phyloP scores from a whole-genome alignment of 352 stramenopile species.

The Pythium insidiosum region DNA sequence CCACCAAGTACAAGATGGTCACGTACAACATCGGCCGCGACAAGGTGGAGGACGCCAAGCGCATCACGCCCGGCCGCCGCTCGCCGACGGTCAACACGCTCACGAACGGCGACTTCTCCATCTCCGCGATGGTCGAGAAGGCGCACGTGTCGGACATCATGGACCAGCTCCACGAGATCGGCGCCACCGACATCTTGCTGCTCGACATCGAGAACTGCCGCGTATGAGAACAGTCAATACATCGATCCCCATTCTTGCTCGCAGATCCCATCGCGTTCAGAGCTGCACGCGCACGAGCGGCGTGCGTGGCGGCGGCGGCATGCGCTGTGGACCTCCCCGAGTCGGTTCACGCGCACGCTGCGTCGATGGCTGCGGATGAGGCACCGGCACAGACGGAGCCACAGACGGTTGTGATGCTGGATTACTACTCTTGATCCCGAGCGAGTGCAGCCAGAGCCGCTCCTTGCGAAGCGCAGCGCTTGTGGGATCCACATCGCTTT shows the following conservation, averaged over 20 bases:
- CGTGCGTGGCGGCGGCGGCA: background rate
- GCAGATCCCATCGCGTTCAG: no score
- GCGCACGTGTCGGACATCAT: conserved; percentile 91
- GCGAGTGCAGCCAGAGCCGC: conserved; percentile 31
- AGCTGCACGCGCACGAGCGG: conserved; percentile 10
- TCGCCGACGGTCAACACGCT: conserved; percentile 92
- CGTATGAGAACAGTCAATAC: no score
- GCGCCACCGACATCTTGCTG: conserved; percentile 96
- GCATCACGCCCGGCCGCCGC: conserved; percentile 92
- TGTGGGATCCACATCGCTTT: conserved; percentile 9
- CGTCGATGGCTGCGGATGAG: no score
- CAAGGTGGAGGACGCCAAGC: conserved; percentile 78
- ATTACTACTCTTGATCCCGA: no score
- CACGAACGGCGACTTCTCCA: conserved; percentile 75
- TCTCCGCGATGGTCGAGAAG: conserved; percentile 91
- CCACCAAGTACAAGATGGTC: conserved; percentile 97
- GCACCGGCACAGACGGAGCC: no score
- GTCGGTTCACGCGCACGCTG: no score
- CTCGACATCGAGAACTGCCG: conserved; percentile 94
- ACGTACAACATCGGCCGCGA: conserved; percentile 95
- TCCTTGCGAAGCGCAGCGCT: conserved; percentile 23
- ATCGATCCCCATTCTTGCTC: no score
- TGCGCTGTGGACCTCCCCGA: no score
- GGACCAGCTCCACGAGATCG: conserved; percentile 93
- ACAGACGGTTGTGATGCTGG: no score